Conservation (phyloP, 371 early-diverging fungal genomes). For the Mortierella sp. region DNA sequence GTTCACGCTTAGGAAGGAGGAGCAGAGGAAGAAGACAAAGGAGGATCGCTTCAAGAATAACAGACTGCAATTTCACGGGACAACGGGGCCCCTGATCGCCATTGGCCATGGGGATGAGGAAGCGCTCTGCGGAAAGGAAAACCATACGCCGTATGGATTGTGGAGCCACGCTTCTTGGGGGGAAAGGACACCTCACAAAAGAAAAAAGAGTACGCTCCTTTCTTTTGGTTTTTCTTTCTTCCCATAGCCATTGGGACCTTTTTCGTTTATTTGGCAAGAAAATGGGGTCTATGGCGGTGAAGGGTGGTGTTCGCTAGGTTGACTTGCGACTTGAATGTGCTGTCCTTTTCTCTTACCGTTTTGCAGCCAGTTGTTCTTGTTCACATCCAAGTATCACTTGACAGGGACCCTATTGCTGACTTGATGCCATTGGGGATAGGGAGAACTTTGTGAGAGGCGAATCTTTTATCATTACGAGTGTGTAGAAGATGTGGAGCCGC, state of each 20-base stretch:
- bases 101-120: slow-evolving; percentile 5
- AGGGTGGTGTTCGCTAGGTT: not conserved
- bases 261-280: not conserved
- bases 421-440: slow-evolving; percentile 1
- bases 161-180: slow-evolving; percentile 3
- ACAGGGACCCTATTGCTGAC: slow-evolving; percentile 1
- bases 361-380: not conserved
- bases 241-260: not conserved
- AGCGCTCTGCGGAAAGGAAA: not conserved
- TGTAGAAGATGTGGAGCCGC: not conserved
- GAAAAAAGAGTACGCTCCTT: not conserved
- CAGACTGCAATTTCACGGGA: not conserved
- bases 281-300: not conserved
- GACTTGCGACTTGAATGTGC: slow-evolving; percentile 5
- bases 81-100: not conserved
- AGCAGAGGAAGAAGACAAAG: not conserved
- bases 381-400: not conserved
- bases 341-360: not conserved
- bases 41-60: not conserved
- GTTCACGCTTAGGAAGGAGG: not conserved
- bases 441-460: not conserved
- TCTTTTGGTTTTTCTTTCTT: not conserved
- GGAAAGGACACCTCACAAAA: not conserved
- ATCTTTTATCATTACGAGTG: not conserved
- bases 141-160: not conserved